These are phyloP conservation scores for Fusarium chaquense DNA, from an alignment of 2,329 filamentous ascomycete genomes.

Conservation along the genomic window DNA sequence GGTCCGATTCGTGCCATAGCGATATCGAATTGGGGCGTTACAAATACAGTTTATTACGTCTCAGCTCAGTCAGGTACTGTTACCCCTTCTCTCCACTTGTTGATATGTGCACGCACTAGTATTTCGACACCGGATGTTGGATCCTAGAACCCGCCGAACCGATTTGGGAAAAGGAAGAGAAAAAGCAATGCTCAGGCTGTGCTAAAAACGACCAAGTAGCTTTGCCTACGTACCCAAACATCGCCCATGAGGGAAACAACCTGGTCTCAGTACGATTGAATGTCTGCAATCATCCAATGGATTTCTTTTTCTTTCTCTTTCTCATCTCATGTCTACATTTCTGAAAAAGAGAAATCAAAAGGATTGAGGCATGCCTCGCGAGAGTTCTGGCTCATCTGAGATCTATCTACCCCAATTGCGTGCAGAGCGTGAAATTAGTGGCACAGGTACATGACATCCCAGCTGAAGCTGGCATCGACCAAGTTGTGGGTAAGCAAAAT, in stretches of 20 bases:
- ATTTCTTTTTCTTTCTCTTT: constrained; percentile 12
- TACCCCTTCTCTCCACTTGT: constrained; percentile 43
- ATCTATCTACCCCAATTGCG: constrained; percentile 3
- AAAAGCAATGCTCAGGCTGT: constrained; percentile 31
- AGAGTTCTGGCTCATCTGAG: constrained; percentile 2
- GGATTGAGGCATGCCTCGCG: constrained; percentile 10
- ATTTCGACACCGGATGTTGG: constrained; percentile 13
- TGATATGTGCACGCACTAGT: constrained; percentile 16
- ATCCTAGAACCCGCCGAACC: constrained; percentile 21
- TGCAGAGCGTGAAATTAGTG: constrained; percentile 24
- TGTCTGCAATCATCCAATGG: neutral
- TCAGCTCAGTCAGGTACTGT: constrained; percentile 31
- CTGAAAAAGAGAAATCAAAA: constrained; percentile 13
- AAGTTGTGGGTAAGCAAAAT: constrained; percentile 34
- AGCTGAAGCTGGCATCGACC: constrained; percentile 23
- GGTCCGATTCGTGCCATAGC: constrained; percentile 18
- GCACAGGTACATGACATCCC: constrained; percentile 29
- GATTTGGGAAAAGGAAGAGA: constrained; percentile 13
- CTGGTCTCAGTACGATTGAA: neutral
- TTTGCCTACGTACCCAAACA: constrained; percentile 7
- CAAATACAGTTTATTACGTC: constrained; percentile 33
- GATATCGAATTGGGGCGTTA: constrained; percentile 27
- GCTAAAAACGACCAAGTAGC: constrained; percentile 15
- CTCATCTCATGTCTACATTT: neutral
- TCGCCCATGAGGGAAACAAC: neutral